These are phyloP conservation scores for Pisolithus thermaeus DNA, from an alignment of 1,284 basidiomycete species.

Conservation along the genomic window DNA sequence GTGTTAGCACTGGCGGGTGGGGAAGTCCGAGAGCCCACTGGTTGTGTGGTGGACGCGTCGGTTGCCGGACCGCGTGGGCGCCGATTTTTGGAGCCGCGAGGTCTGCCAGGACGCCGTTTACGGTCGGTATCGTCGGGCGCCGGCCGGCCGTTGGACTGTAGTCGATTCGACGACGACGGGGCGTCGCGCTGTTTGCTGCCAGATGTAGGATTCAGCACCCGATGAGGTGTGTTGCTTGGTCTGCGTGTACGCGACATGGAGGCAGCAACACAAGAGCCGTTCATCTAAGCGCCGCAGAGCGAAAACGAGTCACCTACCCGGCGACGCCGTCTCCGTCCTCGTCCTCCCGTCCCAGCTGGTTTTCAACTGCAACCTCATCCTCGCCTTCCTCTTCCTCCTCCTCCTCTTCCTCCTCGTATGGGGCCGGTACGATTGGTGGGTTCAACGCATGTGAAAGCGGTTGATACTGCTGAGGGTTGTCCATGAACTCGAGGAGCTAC, in stretches of 20 bases:
- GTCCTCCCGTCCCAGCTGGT: conserved; percentile 47
- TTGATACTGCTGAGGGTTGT: conserved; percentile 73
- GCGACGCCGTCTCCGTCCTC: conserved; percentile 28
- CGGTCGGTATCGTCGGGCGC: conserved; percentile 27
- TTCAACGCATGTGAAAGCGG: conserved; percentile 72
- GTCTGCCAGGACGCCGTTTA: conserved; percentile 67
- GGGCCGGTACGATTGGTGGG: conserved; percentile 41
- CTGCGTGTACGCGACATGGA: conserved; percentile 8
- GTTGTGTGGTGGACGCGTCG: conserved; percentile 14
- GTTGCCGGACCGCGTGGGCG: conserved; percentile 37
- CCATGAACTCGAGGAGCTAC: conserved; percentile 37
- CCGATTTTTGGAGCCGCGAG: conserved; percentile 69
- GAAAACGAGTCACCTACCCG: conserved; percentile 18
- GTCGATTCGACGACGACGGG: conserved; percentile 10
- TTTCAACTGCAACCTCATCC: conserved; percentile 63
- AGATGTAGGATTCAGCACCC: conserved; percentile 10
- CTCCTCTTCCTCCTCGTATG: conserved; percentile 42
- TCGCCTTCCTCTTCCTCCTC: conserved; percentile 60
- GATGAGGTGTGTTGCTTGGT: conserved; percentile 20
- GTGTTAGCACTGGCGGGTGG: conserved; percentile 10
- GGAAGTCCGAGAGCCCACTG: conserved; percentile 17
- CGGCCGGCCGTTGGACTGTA: conserved; percentile 17
- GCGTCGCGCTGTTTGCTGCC: conserved; percentile 17
- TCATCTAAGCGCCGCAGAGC: neutral
- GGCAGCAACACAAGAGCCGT: conserved; percentile 3